These are phyloP conservation scores for Isatis tinctoria DNA, from an alignment of 345 rosid species.

Conservation along the genomic window DNA sequence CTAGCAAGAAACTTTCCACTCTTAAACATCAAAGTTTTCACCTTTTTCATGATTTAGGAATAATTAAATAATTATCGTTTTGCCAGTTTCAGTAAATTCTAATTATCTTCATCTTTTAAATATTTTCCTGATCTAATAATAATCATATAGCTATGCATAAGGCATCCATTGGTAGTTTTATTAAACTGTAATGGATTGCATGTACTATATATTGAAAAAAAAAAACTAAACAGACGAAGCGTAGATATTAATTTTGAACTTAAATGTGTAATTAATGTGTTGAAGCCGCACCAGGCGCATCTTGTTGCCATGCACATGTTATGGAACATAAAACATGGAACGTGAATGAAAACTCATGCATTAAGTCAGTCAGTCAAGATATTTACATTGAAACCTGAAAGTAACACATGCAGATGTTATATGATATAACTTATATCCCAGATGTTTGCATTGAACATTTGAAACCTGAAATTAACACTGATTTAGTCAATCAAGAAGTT, in stretches of 20 bases:
- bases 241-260: not conserved
- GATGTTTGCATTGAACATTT: not conserved
- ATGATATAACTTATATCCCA: not conserved
- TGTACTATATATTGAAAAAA: not conserved
- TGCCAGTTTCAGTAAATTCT: not conserved
- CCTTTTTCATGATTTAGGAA: not conserved
- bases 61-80: not conserved
- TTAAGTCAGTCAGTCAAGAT: not conserved
- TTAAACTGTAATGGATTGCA: not conserved
- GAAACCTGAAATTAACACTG: not conserved
- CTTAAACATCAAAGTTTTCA: not conserved
- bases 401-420: not conserved
- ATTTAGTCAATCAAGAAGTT: not conserved
- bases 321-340: constrained; percentile 9
- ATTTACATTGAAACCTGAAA: not conserved
- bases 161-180: not conserved
- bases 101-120: not conserved
- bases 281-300: constrained; percentile 18
- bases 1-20: not conserved
- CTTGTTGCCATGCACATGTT: constrained; percentile 18
- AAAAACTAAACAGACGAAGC: not conserved
- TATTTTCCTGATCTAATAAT: not conserved
- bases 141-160: too few relatives aligned
- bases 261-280: constrained; percentile 12
- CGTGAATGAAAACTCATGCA: constrained; percentile 7